phyloP scores from a whole-genome alignment of 306 rosid genomes.

The Rosa multiflora region DNA sequence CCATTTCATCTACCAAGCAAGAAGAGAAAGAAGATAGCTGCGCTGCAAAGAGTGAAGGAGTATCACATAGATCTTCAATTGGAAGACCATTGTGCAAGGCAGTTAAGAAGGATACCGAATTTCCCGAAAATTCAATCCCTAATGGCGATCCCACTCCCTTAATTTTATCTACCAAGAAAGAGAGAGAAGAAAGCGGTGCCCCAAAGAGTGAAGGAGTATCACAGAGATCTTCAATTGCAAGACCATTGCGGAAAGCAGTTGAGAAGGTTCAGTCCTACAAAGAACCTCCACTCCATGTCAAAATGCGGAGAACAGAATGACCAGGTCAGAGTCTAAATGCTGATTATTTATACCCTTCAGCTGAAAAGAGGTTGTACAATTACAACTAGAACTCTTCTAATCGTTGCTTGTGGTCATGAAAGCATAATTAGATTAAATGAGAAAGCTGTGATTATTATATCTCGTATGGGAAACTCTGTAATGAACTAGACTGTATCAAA shows the following conservation, averaged over 20 bases:
- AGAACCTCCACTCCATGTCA: slow-evolving; percentile 51
- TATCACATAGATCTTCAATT: slow-evolving; percentile 44
- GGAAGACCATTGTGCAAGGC: slow-evolving; percentile 58
- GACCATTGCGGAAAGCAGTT: slow-evolving; percentile 58
- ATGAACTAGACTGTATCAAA: not conserved
- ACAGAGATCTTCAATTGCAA: slow-evolving; percentile 59
- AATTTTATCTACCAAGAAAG: slow-evolving; percentile 21
- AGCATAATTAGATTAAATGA: not conserved
- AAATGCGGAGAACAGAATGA: slow-evolving; percentile 60
- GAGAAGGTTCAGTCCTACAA: slow-evolving; percentile 69
- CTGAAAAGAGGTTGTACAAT: not conserved
- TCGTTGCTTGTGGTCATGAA: not conserved
- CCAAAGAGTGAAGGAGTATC: slow-evolving; percentile 33
- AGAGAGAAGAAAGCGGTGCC: slow-evolving; percentile 27
- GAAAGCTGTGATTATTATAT: no score
- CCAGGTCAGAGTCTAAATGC: not conserved
- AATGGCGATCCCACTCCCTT: slow-evolving; percentile 3
- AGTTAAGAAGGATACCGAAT: slow-evolving; percentile 13
- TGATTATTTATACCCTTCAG: not conserved
- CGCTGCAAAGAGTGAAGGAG: slow-evolving; percentile 33
- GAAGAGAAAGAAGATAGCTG: slow-evolving; percentile 35
- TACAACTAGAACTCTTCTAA: not conserved
- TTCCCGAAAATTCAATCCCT: not conserved
- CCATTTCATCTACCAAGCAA: slow-evolving; percentile 13
- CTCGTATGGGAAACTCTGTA: no score